A percentile compares a stretch with the other conserved stretches of the same genome.
Conservation (phyloP, 805 yeast species). For the Nakazawaea pomicola region DNA sequence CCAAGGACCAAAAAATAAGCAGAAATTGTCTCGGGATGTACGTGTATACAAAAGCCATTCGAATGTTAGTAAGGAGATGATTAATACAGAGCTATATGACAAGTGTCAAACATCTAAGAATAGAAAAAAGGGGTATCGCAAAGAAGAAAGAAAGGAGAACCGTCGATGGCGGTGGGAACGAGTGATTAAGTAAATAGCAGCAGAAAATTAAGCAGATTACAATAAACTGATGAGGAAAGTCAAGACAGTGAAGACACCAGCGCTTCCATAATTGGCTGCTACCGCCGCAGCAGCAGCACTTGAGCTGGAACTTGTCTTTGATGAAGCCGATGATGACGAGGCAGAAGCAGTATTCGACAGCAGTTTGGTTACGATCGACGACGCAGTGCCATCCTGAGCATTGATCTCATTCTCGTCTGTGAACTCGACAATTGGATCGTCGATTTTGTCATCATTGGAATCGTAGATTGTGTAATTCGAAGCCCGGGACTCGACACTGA, state of each 20-base stretch:
- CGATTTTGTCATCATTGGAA: conserved; percentile 26
- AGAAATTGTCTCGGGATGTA: too few relatives aligned
- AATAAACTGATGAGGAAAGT: conserved; percentile 7
- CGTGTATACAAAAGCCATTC: too few relatives aligned
- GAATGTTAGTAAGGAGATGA: too few relatives aligned
- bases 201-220: too few relatives aligned
- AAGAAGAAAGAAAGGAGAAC: too few relatives aligned
- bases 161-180: too few relatives aligned
- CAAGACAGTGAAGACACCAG: conserved; percentile 3
- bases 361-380: neutral
- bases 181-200: too few relatives aligned
- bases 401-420: conserved; percentile 32
- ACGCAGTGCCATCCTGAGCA: conserved; percentile 15
- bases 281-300: conserved; percentile 3
- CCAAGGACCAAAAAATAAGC: too few relatives aligned
- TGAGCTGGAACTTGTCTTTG: conserved; percentile 12
- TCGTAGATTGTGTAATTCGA: conserved; percentile 37
- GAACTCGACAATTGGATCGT: conserved; percentile 33
- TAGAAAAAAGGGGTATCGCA: too few relatives aligned
- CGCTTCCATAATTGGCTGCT: neutral
- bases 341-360: conserved; percentile 18
- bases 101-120: too few relatives aligned
- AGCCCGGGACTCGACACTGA: conserved; percentile 33
- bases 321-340: conserved; percentile 16
- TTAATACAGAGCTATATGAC: too few relatives aligned